Evolutionary conservation across 1,284 basidiomycete genomes (phyloP), one percentile per base, ranked within the genome.

Genomic region (Golubevia sp.): DNA sequence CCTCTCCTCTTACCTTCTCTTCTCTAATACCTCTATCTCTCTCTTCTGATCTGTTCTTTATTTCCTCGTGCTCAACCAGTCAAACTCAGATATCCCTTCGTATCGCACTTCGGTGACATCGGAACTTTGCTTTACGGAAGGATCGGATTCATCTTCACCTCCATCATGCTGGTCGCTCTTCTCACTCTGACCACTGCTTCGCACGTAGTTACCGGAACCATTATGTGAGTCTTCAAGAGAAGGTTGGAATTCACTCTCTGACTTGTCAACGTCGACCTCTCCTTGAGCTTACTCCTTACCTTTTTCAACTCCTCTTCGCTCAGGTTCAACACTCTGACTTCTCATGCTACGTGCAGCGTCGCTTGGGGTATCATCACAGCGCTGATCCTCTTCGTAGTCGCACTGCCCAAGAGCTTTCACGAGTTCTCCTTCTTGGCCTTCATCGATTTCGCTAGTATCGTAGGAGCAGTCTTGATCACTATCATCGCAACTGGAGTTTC

Each of bases 401-500:
- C 38, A 13, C 38, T 44, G 11, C 38, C 38, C 11, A 44, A 44
- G 38, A 13, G 11, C 11, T 44, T 44, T 44, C 38, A 44, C 18
- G 38, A 44, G 11, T 13, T 44, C 13, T 73, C 75, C n/a, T 58
- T 74, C 13, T 64, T 79, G 50, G 23, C 38, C 23, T 69, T 72
- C 48, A 74, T 72, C 24, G 76, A 74, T 5, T 76, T 78, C 66
- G 63, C 56, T 25, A 76, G 73, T n/a, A 78, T 78, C 57, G 58
- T 77, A 23, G 59, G 60, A 21, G 73, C 73, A 15, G 72, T 77
- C 44, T 64, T 75, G 62, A 67, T 76, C 56, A 73, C 70, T 48
- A 77, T 79, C 74, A 76, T 79, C 26, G 67, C 76, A 6, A 68
- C 68, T 53, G 73, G 71, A 18, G 48, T 79, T 26, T 61, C 74